A percentile compares a stretch with the other conserved stretches of the same genome.
Evolutionary conservation across 2,329 filamentous ascomycete genomes (phyloP).

Genomic region (Hypoxylon sp.): DNA sequence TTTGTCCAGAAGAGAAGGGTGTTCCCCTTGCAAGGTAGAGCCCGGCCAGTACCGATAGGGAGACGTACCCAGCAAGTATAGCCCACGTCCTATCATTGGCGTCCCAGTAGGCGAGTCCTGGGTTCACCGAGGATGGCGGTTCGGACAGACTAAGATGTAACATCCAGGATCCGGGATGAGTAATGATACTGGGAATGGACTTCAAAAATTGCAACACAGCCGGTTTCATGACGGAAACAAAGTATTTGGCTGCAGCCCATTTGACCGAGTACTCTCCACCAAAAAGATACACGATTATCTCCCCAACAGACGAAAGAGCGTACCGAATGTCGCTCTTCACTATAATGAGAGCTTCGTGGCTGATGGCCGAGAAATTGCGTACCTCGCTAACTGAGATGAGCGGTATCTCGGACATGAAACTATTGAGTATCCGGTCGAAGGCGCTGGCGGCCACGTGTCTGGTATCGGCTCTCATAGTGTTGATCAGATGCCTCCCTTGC

Average conservation of each 20-base stretch:
- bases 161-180: constrained; percentile 69
- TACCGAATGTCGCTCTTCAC: constrained; percentile 67
- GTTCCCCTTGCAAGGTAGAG: constrained; percentile 82
- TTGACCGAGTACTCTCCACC: constrained; percentile 58
- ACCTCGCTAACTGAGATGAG: constrained; percentile 71
- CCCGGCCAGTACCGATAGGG: constrained; percentile 79
- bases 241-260: constrained; percentile 40
- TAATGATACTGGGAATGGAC: constrained; percentile 54
- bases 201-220: constrained; percentile 49
- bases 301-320: constrained; percentile 57
- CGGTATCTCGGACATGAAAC: constrained; percentile 64
- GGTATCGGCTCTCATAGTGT: constrained; percentile 45
- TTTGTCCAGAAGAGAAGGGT: constrained; percentile 71
- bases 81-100: constrained; percentile 75
- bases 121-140: constrained; percentile 60
- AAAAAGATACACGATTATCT: constrained; percentile 59
- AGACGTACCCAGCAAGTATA: constrained; percentile 83
- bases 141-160: constrained; percentile 66
- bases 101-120: constrained; percentile 76
- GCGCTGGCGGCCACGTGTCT: constrained; percentile 44
- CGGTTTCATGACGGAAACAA: constrained; percentile 40
- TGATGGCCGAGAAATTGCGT: constrained; percentile 81
- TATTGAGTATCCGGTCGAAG: constrained; percentile 62
- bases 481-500: constrained; percentile 45
- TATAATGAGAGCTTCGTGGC: constrained; percentile 75